Evolutionary conservation across 2,329 filamentous ascomycete species (phyloP).

Genomic region (Fusarium sp.): DNA sequence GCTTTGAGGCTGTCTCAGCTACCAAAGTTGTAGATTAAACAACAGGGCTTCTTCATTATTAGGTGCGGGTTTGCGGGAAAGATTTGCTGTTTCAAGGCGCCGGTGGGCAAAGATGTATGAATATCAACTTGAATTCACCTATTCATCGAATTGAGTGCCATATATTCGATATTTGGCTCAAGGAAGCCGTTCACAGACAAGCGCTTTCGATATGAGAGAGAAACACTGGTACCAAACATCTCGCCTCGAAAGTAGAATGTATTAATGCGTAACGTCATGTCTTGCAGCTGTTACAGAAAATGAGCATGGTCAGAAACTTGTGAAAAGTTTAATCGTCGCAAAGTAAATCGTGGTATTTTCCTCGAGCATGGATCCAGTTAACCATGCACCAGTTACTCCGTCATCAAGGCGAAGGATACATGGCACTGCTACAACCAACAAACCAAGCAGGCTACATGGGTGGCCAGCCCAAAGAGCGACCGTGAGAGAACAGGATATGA

Average conservation of each 20-base stretch:
- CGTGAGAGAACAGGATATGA: conserved; percentile 21
- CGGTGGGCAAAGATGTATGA: conserved; percentile 22
- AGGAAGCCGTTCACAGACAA: background rate
- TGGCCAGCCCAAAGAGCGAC: conserved; percentile 20
- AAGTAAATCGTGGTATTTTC: conserved; percentile 37
- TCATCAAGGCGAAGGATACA: conserved; percentile 5
- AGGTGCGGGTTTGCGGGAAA: conserved; percentile 15
- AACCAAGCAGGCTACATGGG: conserved; percentile 30
- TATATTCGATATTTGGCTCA: background rate
- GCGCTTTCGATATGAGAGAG: background rate
- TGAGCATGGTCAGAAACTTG: conserved; percentile 3
- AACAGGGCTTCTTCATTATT: conserved; percentile 9
- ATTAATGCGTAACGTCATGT: conserved; percentile 1
- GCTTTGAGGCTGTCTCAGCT: conserved; percentile 1
- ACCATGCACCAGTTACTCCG: conserved; percentile 5
- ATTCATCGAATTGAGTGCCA: background rate
- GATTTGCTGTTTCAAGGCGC: conserved; percentile 28
- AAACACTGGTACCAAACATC: background rate
- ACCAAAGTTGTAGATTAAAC: conserved; percentile 27
- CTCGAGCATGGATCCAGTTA: conserved; percentile 23
- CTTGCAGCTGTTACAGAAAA: conserved; percentile 16
- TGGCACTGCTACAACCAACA: conserved; percentile 30
- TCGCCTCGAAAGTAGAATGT: background rate
- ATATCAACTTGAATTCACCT: conserved; percentile 13
- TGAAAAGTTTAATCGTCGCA: conserved; percentile 8